These are phyloP conservation scores for Suhomyces xylopsoci DNA, from an alignment of 805 yeast genomes.

Conservation along the genomic window DNA sequence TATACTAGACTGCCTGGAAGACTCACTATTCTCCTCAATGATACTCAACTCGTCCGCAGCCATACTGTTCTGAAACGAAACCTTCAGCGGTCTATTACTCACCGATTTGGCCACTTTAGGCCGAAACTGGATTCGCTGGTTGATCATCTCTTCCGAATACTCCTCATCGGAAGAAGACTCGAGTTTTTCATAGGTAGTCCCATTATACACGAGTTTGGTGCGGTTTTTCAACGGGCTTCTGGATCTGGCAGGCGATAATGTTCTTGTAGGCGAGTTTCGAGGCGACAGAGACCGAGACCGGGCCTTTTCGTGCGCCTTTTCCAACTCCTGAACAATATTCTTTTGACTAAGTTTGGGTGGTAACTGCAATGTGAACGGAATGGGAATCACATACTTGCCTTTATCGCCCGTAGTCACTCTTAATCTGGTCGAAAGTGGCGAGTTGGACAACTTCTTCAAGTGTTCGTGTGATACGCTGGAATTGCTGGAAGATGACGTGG, in stretches of 20 bases:
- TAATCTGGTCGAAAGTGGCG: conserved; percentile 35
- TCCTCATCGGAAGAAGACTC: conserved; percentile 23
- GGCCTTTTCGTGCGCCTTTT: conserved; percentile 1
- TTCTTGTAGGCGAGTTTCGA: conserved; percentile 4
- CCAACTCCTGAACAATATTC: conserved; percentile 12
- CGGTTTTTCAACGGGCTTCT: conserved; percentile 12
- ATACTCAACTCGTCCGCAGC: conserved; percentile 38
- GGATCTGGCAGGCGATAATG: conserved; percentile 14
- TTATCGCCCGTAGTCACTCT: conserved; percentile 28
- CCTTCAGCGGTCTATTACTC: conserved; percentile 24
- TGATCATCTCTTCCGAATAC: conserved; percentile 1
- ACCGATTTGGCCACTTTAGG: conserved; percentile 17
- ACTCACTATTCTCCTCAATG: conserved; percentile 33
- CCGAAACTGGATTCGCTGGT: conserved; percentile 6
- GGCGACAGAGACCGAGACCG: conserved; percentile 13
- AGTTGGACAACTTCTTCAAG: conserved; percentile 26
- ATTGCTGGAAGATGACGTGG: conserved; percentile 13
- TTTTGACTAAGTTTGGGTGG: conserved; percentile 40
- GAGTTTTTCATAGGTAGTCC: conserved; percentile 35
- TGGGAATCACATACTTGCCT: conserved; percentile 36
- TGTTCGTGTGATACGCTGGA: conserved; percentile 19
- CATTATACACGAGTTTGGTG: conserved; percentile 30
- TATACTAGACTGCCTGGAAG: conserved; percentile 32
- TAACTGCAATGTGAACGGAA: conserved; percentile 39
- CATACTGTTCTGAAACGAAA: conserved; percentile 17